Conservation (phyloP, 768 basidiomycete genomes). For the Leccinum boreale region DNA sequence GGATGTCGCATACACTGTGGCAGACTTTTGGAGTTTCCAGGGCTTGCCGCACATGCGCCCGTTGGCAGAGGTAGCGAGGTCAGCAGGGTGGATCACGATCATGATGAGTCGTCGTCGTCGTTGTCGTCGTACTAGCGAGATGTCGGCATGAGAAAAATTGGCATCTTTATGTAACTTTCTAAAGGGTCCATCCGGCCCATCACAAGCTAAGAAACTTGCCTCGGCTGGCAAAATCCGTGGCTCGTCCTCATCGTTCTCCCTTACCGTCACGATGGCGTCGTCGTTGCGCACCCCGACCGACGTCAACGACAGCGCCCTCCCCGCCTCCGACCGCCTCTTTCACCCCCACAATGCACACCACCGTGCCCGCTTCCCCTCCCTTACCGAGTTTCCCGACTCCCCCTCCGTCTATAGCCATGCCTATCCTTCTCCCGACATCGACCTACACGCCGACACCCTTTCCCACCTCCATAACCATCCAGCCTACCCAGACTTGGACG, state of each 20-base stretch:
- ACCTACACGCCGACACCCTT: conserved; percentile 23
- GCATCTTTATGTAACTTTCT: conserved; percentile 24
- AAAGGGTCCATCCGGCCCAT: background rate
- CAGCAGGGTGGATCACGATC: conserved; percentile 14
- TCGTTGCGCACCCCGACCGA: conserved; percentile 31
- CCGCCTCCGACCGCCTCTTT: conserved; percentile 49
- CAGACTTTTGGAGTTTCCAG: conserved; percentile 55
- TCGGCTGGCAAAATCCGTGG: background rate
- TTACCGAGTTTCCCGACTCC: conserved; percentile 60
- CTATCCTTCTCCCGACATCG: conserved; percentile 52
- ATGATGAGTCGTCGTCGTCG: background rate
- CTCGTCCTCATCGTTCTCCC: background rate
- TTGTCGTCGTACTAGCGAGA: background rate
- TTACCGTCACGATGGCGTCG: conserved; percentile 37
- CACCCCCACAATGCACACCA: conserved; percentile 32
- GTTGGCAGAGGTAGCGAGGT: conserved; percentile 54
- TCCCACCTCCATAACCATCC: conserved; percentile 43
- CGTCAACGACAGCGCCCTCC: conserved; percentile 27
- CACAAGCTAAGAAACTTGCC: background rate
- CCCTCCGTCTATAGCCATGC: conserved; percentile 67
- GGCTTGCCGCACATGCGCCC: conserved; percentile 69
- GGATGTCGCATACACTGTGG: conserved; percentile 44
- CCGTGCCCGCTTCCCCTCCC: conserved; percentile 48
- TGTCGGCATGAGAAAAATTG: conserved; percentile 19
- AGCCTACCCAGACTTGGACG: conserved; percentile 56